phyloP scores from a whole-genome alignment of 2,329 filamentous ascomycete species.

The Penicillium sp. region DNA sequence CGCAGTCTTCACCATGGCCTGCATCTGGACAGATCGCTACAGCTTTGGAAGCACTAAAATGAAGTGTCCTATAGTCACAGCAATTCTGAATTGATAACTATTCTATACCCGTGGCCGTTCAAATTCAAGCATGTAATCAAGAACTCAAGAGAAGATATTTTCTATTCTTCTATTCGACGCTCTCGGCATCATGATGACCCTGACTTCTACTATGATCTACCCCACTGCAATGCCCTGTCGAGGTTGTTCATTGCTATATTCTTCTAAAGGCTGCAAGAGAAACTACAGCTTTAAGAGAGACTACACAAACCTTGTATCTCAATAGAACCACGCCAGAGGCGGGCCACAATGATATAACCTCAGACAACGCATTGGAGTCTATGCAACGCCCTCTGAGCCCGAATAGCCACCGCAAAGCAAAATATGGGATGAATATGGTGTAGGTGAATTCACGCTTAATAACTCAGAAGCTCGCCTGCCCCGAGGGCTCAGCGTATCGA shows the following conservation, averaged over 20 bases:
- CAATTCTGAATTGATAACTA: too few species aligned
- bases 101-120: too few species aligned
- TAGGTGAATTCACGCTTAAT: slow-evolving; percentile 9
- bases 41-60: too few species aligned
- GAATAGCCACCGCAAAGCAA: slow-evolving; percentile 2
- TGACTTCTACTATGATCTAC: too few species aligned
- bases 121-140: too few species aligned
- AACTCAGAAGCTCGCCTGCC: slow-evolving; percentile 7
- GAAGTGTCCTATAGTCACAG: too few species aligned
- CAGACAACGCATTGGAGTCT: slow-evolving; percentile 10
- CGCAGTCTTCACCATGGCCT: too few species aligned
- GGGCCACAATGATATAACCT: neutral
- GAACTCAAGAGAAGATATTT: too few species aligned
- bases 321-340: neutral
- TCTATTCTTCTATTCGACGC: too few species aligned
- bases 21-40: too few species aligned
- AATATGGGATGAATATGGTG: slow-evolving; percentile 4
- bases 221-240: too few species aligned
- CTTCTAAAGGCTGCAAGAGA: neutral
- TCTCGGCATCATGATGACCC: too few species aligned
- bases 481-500: slow-evolving; percentile 12
- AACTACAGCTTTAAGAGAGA: neutral
- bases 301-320: neutral
- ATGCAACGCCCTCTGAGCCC: slow-evolving; percentile 12
- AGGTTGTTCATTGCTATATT: neutral